Percentiles rank a stretch among this genome's conserved stretches.
phyloP scores from a whole-genome alignment of 1,284 basidiomycete genomes.

The Neolentinus lepideus region DNA sequence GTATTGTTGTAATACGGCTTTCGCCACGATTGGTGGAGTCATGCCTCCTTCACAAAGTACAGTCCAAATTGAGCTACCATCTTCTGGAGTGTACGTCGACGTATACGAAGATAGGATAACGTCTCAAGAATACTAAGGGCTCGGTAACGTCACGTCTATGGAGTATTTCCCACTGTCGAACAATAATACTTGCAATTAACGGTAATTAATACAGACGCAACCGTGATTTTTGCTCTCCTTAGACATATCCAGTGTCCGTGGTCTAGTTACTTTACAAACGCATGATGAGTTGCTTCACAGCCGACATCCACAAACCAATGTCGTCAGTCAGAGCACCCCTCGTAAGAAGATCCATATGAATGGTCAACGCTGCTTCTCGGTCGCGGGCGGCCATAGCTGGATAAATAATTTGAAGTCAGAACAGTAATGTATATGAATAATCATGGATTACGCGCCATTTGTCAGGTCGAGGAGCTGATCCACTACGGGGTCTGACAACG shows the following conservation, averaged over 20 bases:
- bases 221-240: no score
- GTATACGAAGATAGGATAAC: no score
- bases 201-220: no score
- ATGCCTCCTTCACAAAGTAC: no score
- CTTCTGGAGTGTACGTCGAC: no score
- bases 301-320: conserved; percentile 84
- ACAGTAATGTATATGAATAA: not conserved
- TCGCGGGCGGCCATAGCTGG: conserved; percentile 72
- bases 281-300: conserved; percentile 77
- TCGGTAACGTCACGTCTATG: no score
- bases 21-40: not conserved
- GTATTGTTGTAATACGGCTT: not conserved
- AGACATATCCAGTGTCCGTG: no score
- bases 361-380: conserved; percentile 60
- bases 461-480: conserved; percentile 64
- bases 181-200: no score
- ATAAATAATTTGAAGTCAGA: conserved; percentile 8
- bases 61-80: no score
- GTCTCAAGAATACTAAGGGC: no score
- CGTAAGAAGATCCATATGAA: conserved; percentile 78
- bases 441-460: conserved; percentile 43
- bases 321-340: conserved; percentile 71
- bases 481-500: conserved; percentile 65
- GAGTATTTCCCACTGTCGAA: no score
- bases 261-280: conserved; percentile 29